Evolutionary conservation across 352 stramenopile species (phyloP).

Genomic region (Globisporangium recalcitrans): DNA sequence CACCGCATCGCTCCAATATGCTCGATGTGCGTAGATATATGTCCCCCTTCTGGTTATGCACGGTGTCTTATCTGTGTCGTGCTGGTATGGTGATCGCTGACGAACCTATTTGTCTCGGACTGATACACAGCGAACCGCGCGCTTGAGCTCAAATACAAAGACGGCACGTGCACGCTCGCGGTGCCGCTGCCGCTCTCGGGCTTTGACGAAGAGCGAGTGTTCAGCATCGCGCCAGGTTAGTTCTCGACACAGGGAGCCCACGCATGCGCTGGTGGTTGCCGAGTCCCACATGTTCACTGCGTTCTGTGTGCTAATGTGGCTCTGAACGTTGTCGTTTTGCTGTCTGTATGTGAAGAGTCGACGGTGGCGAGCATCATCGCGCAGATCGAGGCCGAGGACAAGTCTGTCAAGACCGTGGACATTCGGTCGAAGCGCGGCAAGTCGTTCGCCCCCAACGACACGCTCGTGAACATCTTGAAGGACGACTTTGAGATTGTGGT

Average conservation of each 20-base stretch:
- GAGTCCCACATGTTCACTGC: not conserved
- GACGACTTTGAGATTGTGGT: constrained; percentile 82
- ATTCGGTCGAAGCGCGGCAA: constrained; percentile 56
- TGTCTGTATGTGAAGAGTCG: constrained; percentile 34
- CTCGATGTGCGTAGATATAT: constrained; percentile 12
- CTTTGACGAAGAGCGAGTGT: constrained; percentile 76
- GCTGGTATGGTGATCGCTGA: not conserved
- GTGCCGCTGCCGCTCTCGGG: constrained; percentile 72
- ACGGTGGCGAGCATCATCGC: constrained; percentile 66
- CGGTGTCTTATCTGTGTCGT: no score
- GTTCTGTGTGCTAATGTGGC: not conserved
- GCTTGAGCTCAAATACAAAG: constrained; percentile 78
- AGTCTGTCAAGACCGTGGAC: constrained; percentile 61
- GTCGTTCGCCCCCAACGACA: constrained; percentile 54
- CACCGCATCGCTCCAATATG: constrained; percentile 14
- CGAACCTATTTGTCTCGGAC: not conserved
- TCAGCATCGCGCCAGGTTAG: constrained; percentile 62
- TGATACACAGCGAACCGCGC: constrained; percentile 25
- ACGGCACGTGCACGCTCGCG: constrained; percentile 67
- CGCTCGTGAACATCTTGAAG: constrained; percentile 59
- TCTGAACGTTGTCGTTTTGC: not conserved
- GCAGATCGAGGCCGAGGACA: constrained; percentile 75
- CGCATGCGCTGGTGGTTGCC: no score
- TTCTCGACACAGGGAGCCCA: not conserved
- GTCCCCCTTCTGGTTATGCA: not conserved